A percentile compares a stretch with the other conserved stretches of the same genome.
These are phyloP conservation scores for Staphylotrichum tortipilum DNA, from an alignment of 495 filamentous ascomycete species.

Conservation along the genomic window DNA sequence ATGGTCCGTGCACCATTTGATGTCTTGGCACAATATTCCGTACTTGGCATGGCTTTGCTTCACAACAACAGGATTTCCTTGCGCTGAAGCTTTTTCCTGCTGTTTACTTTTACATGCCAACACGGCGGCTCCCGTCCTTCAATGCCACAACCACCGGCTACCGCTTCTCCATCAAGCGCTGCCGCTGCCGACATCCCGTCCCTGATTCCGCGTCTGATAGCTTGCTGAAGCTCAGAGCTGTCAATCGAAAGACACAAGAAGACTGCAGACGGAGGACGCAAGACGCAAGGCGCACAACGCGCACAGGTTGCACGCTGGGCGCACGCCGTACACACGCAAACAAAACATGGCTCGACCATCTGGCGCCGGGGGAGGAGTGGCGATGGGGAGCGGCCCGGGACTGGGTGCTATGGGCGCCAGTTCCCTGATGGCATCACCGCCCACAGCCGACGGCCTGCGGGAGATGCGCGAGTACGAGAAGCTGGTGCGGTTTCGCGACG, in stretches of 20 bases:
- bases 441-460: slow-evolving; percentile 13
- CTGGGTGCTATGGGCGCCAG: neutral
- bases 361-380: slow-evolving; percentile 6
- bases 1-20: neutral
- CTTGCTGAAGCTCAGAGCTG: slow-evolving; percentile 2
- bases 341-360: slow-evolving; percentile 18
- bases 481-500: slow-evolving; percentile 32
- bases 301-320: neutral
- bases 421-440: slow-evolving; percentile 14
- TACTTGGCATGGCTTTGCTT: too few relatives aligned
- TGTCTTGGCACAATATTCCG: too few relatives aligned
- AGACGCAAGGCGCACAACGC: too few relatives aligned
- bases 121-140: neutral
- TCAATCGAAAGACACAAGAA: neutral
- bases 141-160: neutral
- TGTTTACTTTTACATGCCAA: neutral
- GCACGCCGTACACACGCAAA: too few relatives aligned
- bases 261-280: neutral
- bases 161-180: neutral
- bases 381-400: slow-evolving; percentile 1
- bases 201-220: slow-evolving; percentile 2
- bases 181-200: neutral
- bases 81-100: neutral
- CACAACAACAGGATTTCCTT: too few relatives aligned
- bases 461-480: slow-evolving; percentile 27